Base-by-base conservation (phyloP, 805 yeast species). In the Pichia thaimueangensis region DNA sequence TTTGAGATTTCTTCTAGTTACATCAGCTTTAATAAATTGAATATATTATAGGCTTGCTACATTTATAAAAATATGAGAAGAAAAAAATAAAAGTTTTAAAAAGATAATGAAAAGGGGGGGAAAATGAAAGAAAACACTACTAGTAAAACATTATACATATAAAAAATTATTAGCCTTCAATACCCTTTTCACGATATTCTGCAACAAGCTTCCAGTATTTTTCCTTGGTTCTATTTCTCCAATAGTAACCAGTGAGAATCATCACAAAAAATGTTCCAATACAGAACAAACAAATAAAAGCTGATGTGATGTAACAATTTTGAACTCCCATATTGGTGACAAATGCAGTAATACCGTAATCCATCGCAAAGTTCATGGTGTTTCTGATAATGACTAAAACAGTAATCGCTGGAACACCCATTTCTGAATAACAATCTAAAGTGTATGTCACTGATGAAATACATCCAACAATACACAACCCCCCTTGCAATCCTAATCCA, bases 321-420 rank as follows among this genome's bases (percentile, higher is more conserved):
- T 77, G 76, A 41, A 68, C 62, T 1, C 85, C 85, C 39, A 67
- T 58, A 48, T 71, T 66, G 3, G 52, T 58, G 28, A 77, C 63
- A 78, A 82, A 80, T 15, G 78, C 74, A 3, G 80, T 76, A 45
- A 76, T 68, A 22, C 80, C 83, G 45, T 78, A 79, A 38, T 72
- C 73, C 58, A 75, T 70, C 3, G 75, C 80, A 53, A 80, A 80
- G 13, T 76, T 72, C 71, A 78, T 71, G 15, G 72, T 62, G 55
- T 78, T 78, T 57, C 84, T 68, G 42, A 78, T 70, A 21, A 78
- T 51, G 31, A 79, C 70, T 15, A 76, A 75, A 23, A 77, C 71
- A 39, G 74, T 80, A 37, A 78, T 70, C 1, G 77, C 76, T 34
- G 72, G 73, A 6, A 73, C 66, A 30, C 71, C 71, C 63, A 76